phyloP scores from a whole-genome alignment of 2,329 filamentous ascomycete genomes.

The Colletotrichum salicis region DNA sequence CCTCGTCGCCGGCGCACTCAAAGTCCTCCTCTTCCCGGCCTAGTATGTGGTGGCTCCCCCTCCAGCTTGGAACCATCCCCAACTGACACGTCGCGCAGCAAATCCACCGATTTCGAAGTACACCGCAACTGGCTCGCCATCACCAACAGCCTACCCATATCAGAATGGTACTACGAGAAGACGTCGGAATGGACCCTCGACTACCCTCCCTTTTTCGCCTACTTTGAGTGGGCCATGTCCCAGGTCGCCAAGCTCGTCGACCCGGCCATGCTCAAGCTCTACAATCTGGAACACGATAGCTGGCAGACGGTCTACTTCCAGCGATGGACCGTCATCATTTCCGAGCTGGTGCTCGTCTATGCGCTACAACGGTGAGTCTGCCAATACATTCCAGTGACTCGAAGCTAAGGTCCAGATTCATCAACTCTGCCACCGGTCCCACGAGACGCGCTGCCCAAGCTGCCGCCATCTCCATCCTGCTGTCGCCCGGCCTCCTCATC shows the following conservation, averaged over 20 bases:
- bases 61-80: not conserved
- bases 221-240: conserved; percentile 93
- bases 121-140: conserved; percentile 99
- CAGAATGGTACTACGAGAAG: conserved; percentile 96
- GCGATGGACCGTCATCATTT: conserved; percentile 84
- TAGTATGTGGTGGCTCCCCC: conserved; percentile 72
- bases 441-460: conserved; percentile 84
- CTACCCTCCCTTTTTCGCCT: conserved; percentile 98
- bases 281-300: conserved; percentile 86
- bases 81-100: conserved; percentile 64
- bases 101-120: conserved; percentile 98
- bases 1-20: conserved; percentile 86
- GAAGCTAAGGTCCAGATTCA: conserved; percentile 66
- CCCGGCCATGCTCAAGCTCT: conserved; percentile 81
- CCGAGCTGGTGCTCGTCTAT: conserved; percentile 85
- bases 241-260: conserved; percentile 82
- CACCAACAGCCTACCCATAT: conserved; percentile 85
- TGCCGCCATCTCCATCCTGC: conserved; percentile 85
- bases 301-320: conserved; percentile 97
- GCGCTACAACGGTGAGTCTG: conserved; percentile 76
- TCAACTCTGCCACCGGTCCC: conserved; percentile 73
- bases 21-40: conserved; percentile 90
- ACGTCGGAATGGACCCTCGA: conserved; percentile 99
- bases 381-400: too few species aligned
- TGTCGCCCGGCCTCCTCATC: conserved; percentile 93